Conservation (phyloP, 257 asterid species). For the Nicotiana noctiflora region DNA sequence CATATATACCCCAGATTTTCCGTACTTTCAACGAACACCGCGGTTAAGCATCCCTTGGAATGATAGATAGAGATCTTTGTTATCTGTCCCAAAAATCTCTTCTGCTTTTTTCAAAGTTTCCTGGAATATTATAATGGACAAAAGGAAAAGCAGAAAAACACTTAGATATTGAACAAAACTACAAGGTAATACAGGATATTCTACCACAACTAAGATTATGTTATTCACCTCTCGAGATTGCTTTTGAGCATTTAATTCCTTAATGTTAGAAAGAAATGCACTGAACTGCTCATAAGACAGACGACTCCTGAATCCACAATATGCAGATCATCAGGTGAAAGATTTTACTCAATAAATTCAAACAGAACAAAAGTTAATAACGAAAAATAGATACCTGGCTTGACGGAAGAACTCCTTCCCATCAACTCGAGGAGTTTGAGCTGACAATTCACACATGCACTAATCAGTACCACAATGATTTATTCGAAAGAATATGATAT, state of each 20-base stretch:
- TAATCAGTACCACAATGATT: neutral
- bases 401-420: constrained; percentile 98
- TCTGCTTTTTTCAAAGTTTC: constrained; percentile 85
- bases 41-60: constrained; percentile 96
- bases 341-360: neutral
- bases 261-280: constrained; percentile 76
- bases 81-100: constrained; percentile 79
- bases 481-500: neutral
- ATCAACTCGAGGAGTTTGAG: constrained; percentile 82
- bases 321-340: constrained; percentile 17
- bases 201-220: neutral
- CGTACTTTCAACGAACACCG: constrained; percentile 32
- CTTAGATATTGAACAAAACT: neutral
- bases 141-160: neutral
- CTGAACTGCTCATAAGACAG: constrained; percentile 93
- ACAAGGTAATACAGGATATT: neutral
- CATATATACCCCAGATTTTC: neutral
- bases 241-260: constrained; percentile 88
- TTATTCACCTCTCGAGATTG: constrained; percentile 90
- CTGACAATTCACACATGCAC: constrained; percentile 25
- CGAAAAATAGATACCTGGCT: constrained; percentile 54
- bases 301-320: constrained; percentile 67
- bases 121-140: constrained; percentile 26
- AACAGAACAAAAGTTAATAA: neutral
- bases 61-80: constrained; percentile 78